Evolutionary conservation across 257 asterid species (phyloP).

Genomic region (Penstemon newberryi): DNA sequence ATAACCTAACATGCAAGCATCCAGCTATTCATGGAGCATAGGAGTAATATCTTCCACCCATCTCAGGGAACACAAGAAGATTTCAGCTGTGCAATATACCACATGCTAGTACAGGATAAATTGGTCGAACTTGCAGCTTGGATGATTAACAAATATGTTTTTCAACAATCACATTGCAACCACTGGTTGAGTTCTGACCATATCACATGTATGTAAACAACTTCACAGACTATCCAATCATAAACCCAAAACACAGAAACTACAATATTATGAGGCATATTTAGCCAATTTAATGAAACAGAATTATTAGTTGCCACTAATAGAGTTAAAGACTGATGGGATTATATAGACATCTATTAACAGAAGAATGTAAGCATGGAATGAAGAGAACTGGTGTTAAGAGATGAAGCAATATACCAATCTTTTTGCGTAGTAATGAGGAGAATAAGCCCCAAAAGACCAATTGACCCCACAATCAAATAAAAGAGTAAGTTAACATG

Average conservation of each 20-base stretch:
- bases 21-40: neutral
- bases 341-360: slow-evolving; percentile 12
- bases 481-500: slow-evolving; percentile 93
- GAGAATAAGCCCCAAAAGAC: slow-evolving; percentile 91
- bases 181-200: slow-evolving; percentile 13
- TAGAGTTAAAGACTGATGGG: slow-evolving; percentile 27
- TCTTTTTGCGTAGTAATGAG: slow-evolving; percentile 69
- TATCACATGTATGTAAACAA: neutral
- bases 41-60: slow-evolving; percentile 7
- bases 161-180: neutral
- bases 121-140: neutral
- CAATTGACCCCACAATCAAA: slow-evolving; percentile 81
- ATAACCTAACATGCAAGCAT: neutral
- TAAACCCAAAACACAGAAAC: slow-evolving; percentile 15
- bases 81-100: slow-evolving; percentile 10
- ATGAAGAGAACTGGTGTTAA: slow-evolving; percentile 18
- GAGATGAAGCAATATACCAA: slow-evolving; percentile 60
- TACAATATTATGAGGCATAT: slow-evolving; percentile 13
- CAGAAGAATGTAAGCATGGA: slow-evolving; percentile 17
- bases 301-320: neutral
- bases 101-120: neutral
- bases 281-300: neutral
- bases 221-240: neutral
- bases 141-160: slow-evolving; percentile 3
- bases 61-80: neutral